A percentile compares a stretch with the other conserved stretches of the same genome.
phyloP scores from a whole-genome alignment of 768 basidiomycete genomes.

The Mycena galopus region DNA sequence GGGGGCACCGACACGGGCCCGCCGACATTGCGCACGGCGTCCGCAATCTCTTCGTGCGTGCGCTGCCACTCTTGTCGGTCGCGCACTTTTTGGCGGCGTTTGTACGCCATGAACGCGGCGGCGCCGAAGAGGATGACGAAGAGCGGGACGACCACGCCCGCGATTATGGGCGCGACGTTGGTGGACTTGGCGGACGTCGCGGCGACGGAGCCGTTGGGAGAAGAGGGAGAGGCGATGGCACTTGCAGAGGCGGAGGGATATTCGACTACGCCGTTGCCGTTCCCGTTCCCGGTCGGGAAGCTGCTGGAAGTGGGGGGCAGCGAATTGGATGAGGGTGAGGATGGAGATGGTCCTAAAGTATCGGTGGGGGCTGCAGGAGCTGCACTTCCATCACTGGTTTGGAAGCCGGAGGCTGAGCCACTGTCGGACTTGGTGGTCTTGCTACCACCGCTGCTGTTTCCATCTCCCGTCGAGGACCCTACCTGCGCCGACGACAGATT shows the following conservation, averaged over 20 bases:
- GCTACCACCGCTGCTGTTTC: neutral
- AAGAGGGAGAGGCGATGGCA: neutral
- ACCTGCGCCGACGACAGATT: neutral
- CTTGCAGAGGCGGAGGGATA: neutral
- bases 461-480: neutral
- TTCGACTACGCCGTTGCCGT: neutral
- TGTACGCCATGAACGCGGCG: constrained; percentile 17
- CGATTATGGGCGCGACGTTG: constrained; percentile 14
- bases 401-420: neutral
- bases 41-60: constrained; percentile 34
- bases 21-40: constrained; percentile 26
- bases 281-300: neutral
- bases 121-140: constrained; percentile 17
- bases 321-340: neutral
- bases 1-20: neutral
- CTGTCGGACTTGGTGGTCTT: neutral
- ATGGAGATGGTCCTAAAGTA: too few species aligned
- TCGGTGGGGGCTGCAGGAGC: neutral
- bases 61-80: constrained; percentile 34
- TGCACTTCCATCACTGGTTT: neutral
- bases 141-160: constrained; percentile 32
- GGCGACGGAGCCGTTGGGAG: neutral
- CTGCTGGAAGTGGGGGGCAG: neutral
- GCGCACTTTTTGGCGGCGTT: constrained; percentile 22
- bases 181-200: neutral